phyloP scores from a whole-genome alignment of 495 filamentous ascomycete genomes.

The Aspergillus kassunensis region DNA sequence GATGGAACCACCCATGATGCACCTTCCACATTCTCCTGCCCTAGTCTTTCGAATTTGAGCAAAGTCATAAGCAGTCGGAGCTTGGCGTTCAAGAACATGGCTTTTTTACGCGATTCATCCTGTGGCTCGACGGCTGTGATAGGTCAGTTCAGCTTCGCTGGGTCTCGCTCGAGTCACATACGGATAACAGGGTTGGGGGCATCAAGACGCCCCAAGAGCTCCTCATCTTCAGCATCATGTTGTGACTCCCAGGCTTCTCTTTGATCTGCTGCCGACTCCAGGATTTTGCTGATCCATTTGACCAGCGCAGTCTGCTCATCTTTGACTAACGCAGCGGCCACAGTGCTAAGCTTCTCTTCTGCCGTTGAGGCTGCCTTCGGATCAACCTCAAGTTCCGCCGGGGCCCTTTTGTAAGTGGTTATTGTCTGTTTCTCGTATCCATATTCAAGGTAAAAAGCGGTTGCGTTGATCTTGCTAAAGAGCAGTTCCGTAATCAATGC shows the following conservation, averaged over 20 bases:
- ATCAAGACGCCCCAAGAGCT: conserved; percentile 35
- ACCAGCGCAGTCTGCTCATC: conserved; percentile 68
- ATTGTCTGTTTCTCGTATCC: conserved; percentile 80
- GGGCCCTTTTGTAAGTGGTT: conserved; percentile 51
- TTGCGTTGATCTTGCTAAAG: conserved; percentile 87
- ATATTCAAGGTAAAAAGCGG: conserved; percentile 81
- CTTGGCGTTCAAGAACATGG: conserved; percentile 86
- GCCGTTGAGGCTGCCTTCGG: conserved; percentile 52
- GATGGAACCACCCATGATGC: conserved; percentile 79
- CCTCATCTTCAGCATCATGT: conserved; percentile 52
- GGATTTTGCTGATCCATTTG: conserved; percentile 74
- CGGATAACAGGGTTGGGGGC: conserved; percentile 38
- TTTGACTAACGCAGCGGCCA: conserved; percentile 71
- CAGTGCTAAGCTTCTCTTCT: conserved; percentile 71
- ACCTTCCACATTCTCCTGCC: conserved; percentile 65
- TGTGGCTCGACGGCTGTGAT: conserved; percentile 59
- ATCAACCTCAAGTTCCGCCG: conserved; percentile 77
- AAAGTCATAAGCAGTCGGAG: conserved; percentile 82
- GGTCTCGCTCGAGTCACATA: conserved; percentile 22
- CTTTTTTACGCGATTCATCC: conserved; percentile 61
- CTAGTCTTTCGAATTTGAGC: conserved; percentile 65
- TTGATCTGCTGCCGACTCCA: conserved; percentile 65
- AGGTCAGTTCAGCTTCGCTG: conserved; percentile 17
- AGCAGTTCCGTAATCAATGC: conserved; percentile 83
- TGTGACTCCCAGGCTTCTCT: conserved; percentile 75